Evolutionary conservation across 1,284 basidiomycete species (phyloP), one percentile per base, ranked within the genome.

Genomic region (Apiotrichum porosum): DNA sequence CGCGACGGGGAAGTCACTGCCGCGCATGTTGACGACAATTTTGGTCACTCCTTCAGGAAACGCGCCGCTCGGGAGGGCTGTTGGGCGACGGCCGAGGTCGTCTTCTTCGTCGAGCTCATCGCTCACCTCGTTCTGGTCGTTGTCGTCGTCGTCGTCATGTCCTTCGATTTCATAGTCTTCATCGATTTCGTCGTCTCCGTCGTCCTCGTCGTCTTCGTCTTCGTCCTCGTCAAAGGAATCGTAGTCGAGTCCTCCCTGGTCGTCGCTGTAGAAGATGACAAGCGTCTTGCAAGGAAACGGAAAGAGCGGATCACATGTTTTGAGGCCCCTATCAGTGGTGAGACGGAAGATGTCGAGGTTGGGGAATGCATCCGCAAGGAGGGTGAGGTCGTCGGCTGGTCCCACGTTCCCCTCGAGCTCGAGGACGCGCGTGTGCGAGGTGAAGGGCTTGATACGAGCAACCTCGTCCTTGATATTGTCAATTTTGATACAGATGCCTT

Each of bases 21-120:
- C 37, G n/a, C 28, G 24, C 37, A 39, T 39, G 37, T 39, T 39
- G 37, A 26, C n/a, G 23, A 39, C 18, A 12, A 39, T 39, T 24
- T 28, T 39, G 23, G 22, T 28, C 12, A 24, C 22, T 13, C 24
- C 24, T 5, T 22, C n/a, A 3, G 37, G 37, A 13, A 39, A 26
- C 9, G 23, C 10, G 2, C 2, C 13, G 23, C 36, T 8, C 19
- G 14, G 6, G 31, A 17, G 31, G 12, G 17, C 12, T 4, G 4
- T 13, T n/a, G n/a, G n/a, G 6, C 12, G 31, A 13, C n/a, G n/a
- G n/a, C n/a, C n/a, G n/a, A 17, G 31, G 14, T 33, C 31, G 12
- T 33, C 31, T 6, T 33, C 31, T 4, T 33, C 31, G 12, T 33
- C 31, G 31, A 33, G 17, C 6, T 33, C 31, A 17, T 33, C 31